Evolutionary conservation across 2,329 filamentous ascomycete genomes (phyloP).

Genomic region (Hypoxylon sp.): DNA sequence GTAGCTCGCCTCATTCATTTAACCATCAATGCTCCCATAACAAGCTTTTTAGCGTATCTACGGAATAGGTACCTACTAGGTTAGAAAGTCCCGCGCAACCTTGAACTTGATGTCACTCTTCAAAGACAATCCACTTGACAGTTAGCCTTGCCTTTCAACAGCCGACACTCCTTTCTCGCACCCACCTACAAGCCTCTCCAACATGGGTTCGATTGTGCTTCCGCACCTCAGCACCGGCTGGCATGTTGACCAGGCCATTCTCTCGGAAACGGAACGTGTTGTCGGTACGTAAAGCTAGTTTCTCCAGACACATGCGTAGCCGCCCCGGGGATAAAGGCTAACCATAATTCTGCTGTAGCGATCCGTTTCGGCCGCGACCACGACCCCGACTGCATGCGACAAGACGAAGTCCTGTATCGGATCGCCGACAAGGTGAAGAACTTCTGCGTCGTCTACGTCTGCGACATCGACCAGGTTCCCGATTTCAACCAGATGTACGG

Average conservation of each 20-base stretch:
- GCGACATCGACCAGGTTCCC: constrained; percentile 89
- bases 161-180: background rate
- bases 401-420: constrained; percentile 94
- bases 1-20: background rate
- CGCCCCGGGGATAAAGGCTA: background rate
- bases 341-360: constrained; percentile 56
- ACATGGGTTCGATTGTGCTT: constrained; percentile 85
- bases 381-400: constrained; percentile 77
- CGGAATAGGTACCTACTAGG: too few relatives aligned
- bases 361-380: constrained; percentile 93
- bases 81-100: constrained; percentile 6
- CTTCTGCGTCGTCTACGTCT: constrained; percentile 92
- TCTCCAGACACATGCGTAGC: constrained; percentile 1
- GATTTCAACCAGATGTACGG: constrained; percentile 97
- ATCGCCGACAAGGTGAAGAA: constrained; percentile 95
- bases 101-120: constrained; percentile 17
- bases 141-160: background rate
- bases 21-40: background rate
- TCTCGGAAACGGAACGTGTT: constrained; percentile 86
- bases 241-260: constrained; percentile 98
- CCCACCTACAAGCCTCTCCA: constrained; percentile 6
- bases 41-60: background rate
- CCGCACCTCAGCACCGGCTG: constrained; percentile 92
- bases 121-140: background rate
- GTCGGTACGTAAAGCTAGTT: constrained; percentile 58